Evolutionary conservation across 176 grass and related monocot species (phyloP), one percentile per base, ranked within the genome.

Genomic region (Oryza australiensis): DNA sequence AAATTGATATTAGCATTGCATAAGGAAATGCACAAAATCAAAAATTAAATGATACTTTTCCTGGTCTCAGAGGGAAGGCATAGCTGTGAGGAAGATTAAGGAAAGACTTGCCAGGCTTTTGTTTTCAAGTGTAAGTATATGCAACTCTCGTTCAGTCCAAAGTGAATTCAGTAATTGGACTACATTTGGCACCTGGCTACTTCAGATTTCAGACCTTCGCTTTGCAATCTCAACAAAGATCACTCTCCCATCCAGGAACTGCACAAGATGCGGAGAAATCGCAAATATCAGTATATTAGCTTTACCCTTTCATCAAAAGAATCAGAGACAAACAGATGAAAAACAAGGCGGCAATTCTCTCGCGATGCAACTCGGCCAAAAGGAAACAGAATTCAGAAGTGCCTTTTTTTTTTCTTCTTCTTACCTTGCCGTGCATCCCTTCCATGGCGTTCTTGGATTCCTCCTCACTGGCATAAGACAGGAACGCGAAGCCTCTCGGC

Each of bases 371-470:
- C 28, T 35, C 34, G 48, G 22, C 16, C 45, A 29, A 57, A 3
- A 14, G 7, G 9, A 71, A 28, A 34, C 51, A 68, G 5, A 68
- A 24, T 66, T 22, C 13, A 68, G 12, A 41, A 18, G 41, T 16
- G n/a, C 7, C 7, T 3, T 71, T 75, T 88, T 75, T 88, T 59
- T 23, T 46, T 3, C 3, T 15, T 4, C 0, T 15, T 8, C 55
- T 60, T 72, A 97, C 94, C 94, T 90, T 97, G 16, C 94, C 94
- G 27, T 97, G 90, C 94, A 93, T 93, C 30, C 86, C 90, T 83
- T 93, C 77, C 12, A 91, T 91, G 77, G 88, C 90, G 24, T 76
- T 73, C 70, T 49, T 85, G 24, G 88, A 84, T 89, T 97, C 90
- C 71, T 87, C 84, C 66, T 93, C 86, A 2, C 48, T 82, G 37